These are phyloP conservation scores for Ustilago cynodontis DNA, from an alignment of 1,284 basidiomycete species.

Conservation along the genomic window DNA sequence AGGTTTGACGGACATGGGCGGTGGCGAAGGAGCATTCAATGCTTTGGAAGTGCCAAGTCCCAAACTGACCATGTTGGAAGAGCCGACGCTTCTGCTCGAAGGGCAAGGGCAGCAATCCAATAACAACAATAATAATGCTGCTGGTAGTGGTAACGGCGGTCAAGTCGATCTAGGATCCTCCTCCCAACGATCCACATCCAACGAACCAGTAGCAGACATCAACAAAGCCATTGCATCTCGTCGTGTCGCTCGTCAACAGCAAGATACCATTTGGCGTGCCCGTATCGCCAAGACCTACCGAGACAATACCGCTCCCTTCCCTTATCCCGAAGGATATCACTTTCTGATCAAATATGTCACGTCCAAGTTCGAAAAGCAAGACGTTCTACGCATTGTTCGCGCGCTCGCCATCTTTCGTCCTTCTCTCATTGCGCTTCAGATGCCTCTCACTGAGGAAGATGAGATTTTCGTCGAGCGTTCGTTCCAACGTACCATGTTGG, in stretches of 20 bases:
- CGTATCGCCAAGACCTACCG: conserved; percentile 65
- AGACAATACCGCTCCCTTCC: conserved; percentile 62
- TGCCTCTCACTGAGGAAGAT: conserved; percentile 65
- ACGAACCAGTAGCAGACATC: conserved; percentile 49
- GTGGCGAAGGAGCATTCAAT: conserved; percentile 35
- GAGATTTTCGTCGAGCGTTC: conserved; percentile 87
- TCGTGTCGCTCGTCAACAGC: conserved; percentile 47
- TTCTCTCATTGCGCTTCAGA: conserved; percentile 90
- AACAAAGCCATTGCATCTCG: conserved; percentile 50
- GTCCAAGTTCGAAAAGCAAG: conserved; percentile 90
- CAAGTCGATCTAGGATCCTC: conserved; percentile 46
- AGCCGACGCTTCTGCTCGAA: conserved; percentile 12
- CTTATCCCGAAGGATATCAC: conserved; percentile 69
- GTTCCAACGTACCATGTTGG: conserved; percentile 91
- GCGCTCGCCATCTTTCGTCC: conserved; percentile 94
- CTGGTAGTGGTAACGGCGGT: neutral
- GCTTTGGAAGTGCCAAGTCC: conserved; percentile 61
- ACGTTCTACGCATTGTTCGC: conserved; percentile 91
- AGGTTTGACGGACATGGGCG: conserved; percentile 25
- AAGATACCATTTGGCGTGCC: conserved; percentile 62
- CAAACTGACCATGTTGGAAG: conserved; percentile 33
- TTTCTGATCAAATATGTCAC: conserved; percentile 69
- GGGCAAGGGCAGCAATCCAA: conserved; percentile 13
- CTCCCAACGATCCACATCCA: conserved; percentile 40
- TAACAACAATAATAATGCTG: conserved; percentile 4